Evolutionary conservation across 169 alveolate species (phyloP).

Genomic region (Cryptosporidium andersoni): DNA sequence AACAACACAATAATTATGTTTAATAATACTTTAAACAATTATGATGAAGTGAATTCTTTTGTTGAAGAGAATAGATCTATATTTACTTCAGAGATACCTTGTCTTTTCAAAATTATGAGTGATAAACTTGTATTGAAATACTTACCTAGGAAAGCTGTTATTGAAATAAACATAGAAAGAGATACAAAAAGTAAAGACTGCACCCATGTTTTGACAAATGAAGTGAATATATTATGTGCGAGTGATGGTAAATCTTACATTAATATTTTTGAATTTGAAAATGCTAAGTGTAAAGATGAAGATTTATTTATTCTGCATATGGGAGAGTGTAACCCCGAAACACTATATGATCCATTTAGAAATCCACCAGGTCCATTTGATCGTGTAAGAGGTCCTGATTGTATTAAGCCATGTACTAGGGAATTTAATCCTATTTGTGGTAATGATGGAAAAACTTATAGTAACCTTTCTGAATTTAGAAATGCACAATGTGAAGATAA

Average conservation of each 20-base stretch:
- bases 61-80: no score
- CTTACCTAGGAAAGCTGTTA: no score
- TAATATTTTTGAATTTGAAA: constrained; percentile 13
- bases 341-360: no score
- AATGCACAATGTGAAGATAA: constrained; percentile 63
- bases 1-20: no score
- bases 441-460: constrained; percentile 37
- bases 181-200: constrained; percentile 12
- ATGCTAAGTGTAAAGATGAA: constrained; percentile 53
- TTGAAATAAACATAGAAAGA: neutral
- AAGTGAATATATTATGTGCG: constrained; percentile 19
- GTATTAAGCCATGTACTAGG: neutral
- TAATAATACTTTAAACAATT: no score
- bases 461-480: constrained; percentile 17
- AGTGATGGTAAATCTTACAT: constrained; percentile 40
- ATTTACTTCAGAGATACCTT: no score
- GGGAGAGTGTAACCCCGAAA: constrained; percentile 33
- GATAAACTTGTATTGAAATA: no score
- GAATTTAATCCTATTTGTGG: constrained; percentile 61
- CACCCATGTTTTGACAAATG: neutral
- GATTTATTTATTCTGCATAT: neutral
- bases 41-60: no score
- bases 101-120: no score
- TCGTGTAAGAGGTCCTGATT: constrained; percentile 64
- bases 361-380: constrained; percentile 45